Evolutionary conservation across 768 basidiomycete species (phyloP), one percentile per base, ranked within the genome.

Genomic region (Pleurotus tuber-regium): DNA sequence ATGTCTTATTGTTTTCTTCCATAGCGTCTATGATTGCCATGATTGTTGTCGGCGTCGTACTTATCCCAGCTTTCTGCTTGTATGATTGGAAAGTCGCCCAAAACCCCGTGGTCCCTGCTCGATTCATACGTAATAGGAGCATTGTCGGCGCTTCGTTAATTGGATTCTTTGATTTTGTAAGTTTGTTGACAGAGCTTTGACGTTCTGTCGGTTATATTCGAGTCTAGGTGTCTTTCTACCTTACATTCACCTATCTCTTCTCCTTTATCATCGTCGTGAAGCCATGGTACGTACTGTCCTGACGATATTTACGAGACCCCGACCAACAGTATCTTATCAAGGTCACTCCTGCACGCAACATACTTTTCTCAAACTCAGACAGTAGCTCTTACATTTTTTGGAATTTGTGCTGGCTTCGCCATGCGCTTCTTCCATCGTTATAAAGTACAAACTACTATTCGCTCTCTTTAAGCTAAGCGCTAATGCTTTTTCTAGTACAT

Each of bases 181-280:
- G 39, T 16, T 1, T 2, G 14, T 11, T 8, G 8, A 30, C 12
- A 36, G 36, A 48, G 31, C n/a, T 50, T 53, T 55, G n/a, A 51
- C 24, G 28, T 33, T 25, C 41, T 42, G 2, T 8, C 21, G 14
- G 38, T n/a, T n/a, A n/a, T n/a, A n/a, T n/a, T n/a, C n/a, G n/a
- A 7, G 43, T 44, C 4, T 48, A 84, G 82, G 59, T 80, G 58
- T 81, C 83, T 2, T 84, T 79, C 69, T 84, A 80, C 70, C 73
- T 91, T 40, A 84, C 86, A 0, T 85, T 70, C 65, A 82, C 84
- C 8, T 90, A 89, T 61, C 78, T 89, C 14, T 90, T 81, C 70
- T 85, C 84, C 1, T 88, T 83, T 64, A 75, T 86, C 33, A 51
- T 78, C 8, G 69, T 79, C 23, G 75, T 78, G 16, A 77, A 77